These are phyloP conservation scores for Pogostemon cablin DNA, from an alignment of 257 asterid species.

Conservation along the genomic window DNA sequence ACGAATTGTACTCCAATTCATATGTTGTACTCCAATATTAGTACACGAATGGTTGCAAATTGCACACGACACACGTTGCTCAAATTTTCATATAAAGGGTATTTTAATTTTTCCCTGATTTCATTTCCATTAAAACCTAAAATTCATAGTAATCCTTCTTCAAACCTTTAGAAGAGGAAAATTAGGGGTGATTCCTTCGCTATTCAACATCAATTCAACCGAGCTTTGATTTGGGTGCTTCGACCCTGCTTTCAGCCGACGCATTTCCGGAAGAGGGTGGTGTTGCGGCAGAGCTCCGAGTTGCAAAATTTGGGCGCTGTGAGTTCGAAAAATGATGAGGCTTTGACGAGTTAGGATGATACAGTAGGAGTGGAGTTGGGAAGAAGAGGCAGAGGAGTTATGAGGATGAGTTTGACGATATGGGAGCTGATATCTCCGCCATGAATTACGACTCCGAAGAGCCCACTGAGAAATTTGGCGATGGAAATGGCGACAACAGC, in stretches of 20 bases:
- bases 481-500: slow-evolving; percentile 31
- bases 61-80: too few species aligned
- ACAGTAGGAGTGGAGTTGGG: slow-evolving; percentile 37
- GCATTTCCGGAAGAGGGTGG: slow-evolving; percentile 54
- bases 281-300: slow-evolving; percentile 42
- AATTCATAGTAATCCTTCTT: too few species aligned
- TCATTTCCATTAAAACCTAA: too few species aligned
- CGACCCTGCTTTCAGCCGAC: slow-evolving; percentile 45
- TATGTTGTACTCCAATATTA: too few species aligned
- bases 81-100: too few species aligned
- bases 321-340: slow-evolving; percentile 46
- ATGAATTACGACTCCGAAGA: slow-evolving; percentile 54
- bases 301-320: slow-evolving; percentile 37
- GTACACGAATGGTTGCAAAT: too few species aligned
- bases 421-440: slow-evolving; percentile 40
- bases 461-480: slow-evolving; percentile 38
- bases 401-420: slow-evolving; percentile 35
- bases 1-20: too few species aligned
- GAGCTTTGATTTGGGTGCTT: slow-evolving; percentile 41
- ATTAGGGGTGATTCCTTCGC: slow-evolving; percentile 24
- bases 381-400: slow-evolving; percentile 42
- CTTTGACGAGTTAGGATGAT: slow-evolving; percentile 44
- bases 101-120: too few species aligned
- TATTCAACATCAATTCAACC: slow-evolving; percentile 33
- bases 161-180: too few species aligned